Evolutionary conservation across 2,329 filamentous ascomycete genomes (phyloP).

Genomic region (Podosphaera aphanis): DNA sequence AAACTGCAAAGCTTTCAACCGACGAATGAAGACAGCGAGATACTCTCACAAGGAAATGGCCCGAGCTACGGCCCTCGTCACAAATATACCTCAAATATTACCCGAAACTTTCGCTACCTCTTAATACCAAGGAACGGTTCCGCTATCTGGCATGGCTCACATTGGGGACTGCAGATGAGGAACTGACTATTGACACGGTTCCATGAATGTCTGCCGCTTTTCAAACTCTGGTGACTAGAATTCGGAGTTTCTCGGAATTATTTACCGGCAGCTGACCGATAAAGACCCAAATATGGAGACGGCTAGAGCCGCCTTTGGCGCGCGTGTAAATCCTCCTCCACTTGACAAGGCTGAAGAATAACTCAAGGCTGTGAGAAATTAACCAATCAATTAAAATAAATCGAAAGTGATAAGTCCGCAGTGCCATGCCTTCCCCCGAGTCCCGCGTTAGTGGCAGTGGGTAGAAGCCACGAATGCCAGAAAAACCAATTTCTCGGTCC

Average conservation of each 20-base stretch:
- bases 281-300: neutral
- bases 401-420: neutral
- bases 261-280: neutral
- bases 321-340: neutral
- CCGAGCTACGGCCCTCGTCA: neutral
- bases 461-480: neutral
- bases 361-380: neutral
- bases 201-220: neutral
- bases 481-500: neutral
- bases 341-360: neutral
- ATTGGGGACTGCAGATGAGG: neutral
- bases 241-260: neutral
- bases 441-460: neutral
- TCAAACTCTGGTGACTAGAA: neutral
- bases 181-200: no score
- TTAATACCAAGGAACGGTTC: neutral
- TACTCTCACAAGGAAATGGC: neutral
- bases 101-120: neutral
- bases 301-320: neutral
- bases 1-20: neutral
- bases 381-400: neutral
- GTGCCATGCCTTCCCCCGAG: neutral
- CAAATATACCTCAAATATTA: neutral
- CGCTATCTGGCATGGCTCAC: neutral
- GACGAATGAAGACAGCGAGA: neutral